Percentiles rank a stretch among this genome's conserved stretches.
phyloP scores from a whole-genome alignment of 2,329 filamentous ascomycete genomes.

The Fusarium coicis region DNA sequence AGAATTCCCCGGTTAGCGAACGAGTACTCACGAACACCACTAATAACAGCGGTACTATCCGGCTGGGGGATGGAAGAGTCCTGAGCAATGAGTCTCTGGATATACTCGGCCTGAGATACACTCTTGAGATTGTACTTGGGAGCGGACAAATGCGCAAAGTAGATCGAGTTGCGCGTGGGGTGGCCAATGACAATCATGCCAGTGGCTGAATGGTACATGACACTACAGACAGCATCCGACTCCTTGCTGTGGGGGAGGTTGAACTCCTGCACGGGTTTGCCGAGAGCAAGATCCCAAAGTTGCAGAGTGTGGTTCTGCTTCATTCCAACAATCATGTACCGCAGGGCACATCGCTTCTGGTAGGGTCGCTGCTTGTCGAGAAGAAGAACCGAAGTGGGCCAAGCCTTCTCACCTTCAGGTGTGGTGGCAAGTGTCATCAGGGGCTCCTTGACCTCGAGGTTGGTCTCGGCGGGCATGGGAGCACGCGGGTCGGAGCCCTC shows the following conservation, averaged over 20 bases:
- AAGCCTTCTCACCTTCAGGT: constrained; percentile 89
- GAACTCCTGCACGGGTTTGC: constrained; percentile 96
- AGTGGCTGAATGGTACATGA: constrained; percentile 90
- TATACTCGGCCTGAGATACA: constrained; percentile 88
- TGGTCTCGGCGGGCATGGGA: constrained; percentile 64
- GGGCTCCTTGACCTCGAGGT: constrained; percentile 85
- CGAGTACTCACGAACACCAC: constrained; percentile 94
- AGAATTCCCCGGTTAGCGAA: constrained; percentile 87
- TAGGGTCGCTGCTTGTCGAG: constrained; percentile 97
- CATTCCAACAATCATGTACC: constrained; percentile 97
- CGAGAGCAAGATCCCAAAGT: constrained; percentile 95
- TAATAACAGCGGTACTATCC: constrained; percentile 96
- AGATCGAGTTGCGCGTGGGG: constrained; percentile 95
- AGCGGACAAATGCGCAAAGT: constrained; percentile 94
- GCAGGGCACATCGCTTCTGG: constrained; percentile 85
- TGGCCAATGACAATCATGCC: constrained; percentile 96
- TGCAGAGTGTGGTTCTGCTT: constrained; percentile 99
- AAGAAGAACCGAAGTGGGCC: constrained; percentile 95
- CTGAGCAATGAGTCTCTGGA: constrained; percentile 79
- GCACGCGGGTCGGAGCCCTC: constrained; percentile 62
- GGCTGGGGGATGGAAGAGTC: constrained; percentile 81
- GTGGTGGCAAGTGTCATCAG: constrained; percentile 88
- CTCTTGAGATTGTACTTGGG: constrained; percentile 88
- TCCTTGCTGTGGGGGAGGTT: constrained; percentile 96
- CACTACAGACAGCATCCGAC: constrained; percentile 96